Base-by-base conservation (phyloP, 371 early-diverging fungal genomes). In the Aphelidium insulamus region DNA sequence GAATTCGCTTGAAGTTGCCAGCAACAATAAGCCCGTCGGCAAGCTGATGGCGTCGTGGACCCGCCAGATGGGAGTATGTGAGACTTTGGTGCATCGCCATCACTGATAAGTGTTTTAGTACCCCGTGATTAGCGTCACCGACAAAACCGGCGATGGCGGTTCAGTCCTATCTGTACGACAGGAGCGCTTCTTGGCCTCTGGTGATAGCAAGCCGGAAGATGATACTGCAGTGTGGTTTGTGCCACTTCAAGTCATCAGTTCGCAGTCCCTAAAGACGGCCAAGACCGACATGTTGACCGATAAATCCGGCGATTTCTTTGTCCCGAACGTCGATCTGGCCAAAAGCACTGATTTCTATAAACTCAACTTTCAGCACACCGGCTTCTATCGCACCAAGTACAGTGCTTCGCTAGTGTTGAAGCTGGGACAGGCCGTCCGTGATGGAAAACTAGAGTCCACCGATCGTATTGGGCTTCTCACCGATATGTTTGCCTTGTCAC, bases 11-110 rank as follows among this genome's bases (percentile, higher is more conserved):
- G 45, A 59, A 21, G 69, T 56, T 18, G 59, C 66, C n/a, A 72
- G 73, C 21, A 45, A 57, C 4, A 67, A 77, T 38, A n/a, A n/a
- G n/a, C n/a, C n/a, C n/a, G 77, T 87, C 16, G 56, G 55, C 2
- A 43, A 64, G 32, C 66, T 91, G 38, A 85, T 91, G 85, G 51
- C 61, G 26, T 38, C 61, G 21, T 94, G 97, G 97, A 87, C 87
- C 4, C 54, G 61, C n/a, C 55, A 71, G 37, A 60, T 69, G 21
- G 97, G 92, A 10, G 65, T 66, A 54, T 57, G 67, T 43, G 15
- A 14, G 10, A 21, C 39, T 30, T 16, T 8, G 12, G 25, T n/a
- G n/a, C n/a, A n/a, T n/a, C n/a, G n/a, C n/a, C n/a, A n/a, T n/a
- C n/a, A n/a, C n/a, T n/a, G n/a, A n/a, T n/a, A 15, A n/a, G 32